These are phyloP conservation scores for Mycena crocata DNA, from an alignment of 768 basidiomycete genomes.

Conservation along the genomic window DNA sequence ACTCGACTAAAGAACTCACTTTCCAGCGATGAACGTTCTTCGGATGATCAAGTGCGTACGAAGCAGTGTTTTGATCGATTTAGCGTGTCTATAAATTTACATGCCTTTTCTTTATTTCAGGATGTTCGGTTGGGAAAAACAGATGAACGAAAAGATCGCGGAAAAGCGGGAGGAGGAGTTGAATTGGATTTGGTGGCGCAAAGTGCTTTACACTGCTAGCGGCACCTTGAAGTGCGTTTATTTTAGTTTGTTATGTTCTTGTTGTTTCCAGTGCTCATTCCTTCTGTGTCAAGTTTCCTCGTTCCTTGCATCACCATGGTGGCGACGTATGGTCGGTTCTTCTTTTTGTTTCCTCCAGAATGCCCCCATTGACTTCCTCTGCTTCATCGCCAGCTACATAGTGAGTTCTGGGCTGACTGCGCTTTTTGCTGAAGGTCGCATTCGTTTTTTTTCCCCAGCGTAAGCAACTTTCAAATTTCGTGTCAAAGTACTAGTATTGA, in stretches of 20 bases:
- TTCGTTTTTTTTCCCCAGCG: background rate
- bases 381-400: constrained; percentile 25
- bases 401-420: constrained; percentile 6
- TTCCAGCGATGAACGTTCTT: too few relatives aligned
- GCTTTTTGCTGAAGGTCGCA: background rate
- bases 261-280: too few relatives aligned
- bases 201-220: constrained; percentile 52
- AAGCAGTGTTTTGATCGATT: too few relatives aligned
- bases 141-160: constrained; percentile 62
- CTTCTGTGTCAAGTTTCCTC: too few relatives aligned
- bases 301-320: constrained; percentile 76
- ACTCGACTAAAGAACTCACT: too few relatives aligned
- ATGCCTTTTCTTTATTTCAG: too few relatives aligned
- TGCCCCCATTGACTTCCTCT: too few relatives aligned
- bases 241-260: constrained; percentile 48
- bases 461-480: too few relatives aligned
- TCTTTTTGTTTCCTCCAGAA: too few relatives aligned
- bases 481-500: too few relatives aligned
- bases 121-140: constrained; percentile 68
- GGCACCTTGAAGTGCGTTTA: constrained; percentile 3
- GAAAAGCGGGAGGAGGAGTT: constrained; percentile 74
- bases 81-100: too few relatives aligned
- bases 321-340: constrained; percentile 59
- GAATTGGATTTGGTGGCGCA: constrained; percentile 60
- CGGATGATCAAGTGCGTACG: too few relatives aligned